Evolutionary conservation across 1,139 yeast genomes (phyloP).

Genomic region (Saccharomyces uvarum): DNA sequence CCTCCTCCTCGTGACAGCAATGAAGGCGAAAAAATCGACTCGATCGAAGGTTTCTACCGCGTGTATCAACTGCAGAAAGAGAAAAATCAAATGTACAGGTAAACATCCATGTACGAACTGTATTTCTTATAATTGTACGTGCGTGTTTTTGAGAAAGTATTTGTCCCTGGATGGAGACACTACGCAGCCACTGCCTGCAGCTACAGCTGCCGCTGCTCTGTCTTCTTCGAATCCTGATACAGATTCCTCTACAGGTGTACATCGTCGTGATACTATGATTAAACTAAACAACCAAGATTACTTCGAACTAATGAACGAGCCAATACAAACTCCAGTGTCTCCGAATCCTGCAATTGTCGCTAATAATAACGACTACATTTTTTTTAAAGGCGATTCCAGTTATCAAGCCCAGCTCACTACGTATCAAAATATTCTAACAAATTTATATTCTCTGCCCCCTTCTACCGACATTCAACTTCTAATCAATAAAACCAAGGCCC

Average conservation of each 20-base stretch:
- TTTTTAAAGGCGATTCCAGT: not conserved
- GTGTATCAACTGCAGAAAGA: conserved; percentile 53
- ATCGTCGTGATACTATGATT: not conserved
- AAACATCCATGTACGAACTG: conserved; percentile 30
- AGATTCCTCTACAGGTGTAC: not conserved
- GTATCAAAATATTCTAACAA: not conserved
- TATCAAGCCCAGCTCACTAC: not conserved
- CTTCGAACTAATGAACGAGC: not conserved
- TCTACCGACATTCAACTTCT: conserved; percentile 1
- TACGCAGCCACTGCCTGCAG: not conserved
- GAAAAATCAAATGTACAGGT: conserved; percentile 59
- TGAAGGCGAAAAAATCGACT: not conserved
- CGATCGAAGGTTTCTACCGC: conserved; percentile 38
- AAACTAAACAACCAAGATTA: not conserved
- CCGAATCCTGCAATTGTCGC: not conserved
- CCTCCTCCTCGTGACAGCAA: not conserved
- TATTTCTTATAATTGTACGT: conserved; percentile 26
- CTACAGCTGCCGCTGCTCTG: not conserved
- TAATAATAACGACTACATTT: not conserved
- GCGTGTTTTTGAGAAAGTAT: conserved; percentile 13
- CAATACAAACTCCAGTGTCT: not conserved
- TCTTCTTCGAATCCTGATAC: not conserved
- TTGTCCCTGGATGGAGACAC: not conserved
- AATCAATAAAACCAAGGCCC: conserved; percentile 13
- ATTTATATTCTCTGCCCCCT: not conserved